Percentiles rank a stretch among this genome's conserved stretches.
phyloP scores from a whole-genome alignment of 2,329 filamentous ascomycete genomes.

The Microcyclospora tardicrescens region DNA sequence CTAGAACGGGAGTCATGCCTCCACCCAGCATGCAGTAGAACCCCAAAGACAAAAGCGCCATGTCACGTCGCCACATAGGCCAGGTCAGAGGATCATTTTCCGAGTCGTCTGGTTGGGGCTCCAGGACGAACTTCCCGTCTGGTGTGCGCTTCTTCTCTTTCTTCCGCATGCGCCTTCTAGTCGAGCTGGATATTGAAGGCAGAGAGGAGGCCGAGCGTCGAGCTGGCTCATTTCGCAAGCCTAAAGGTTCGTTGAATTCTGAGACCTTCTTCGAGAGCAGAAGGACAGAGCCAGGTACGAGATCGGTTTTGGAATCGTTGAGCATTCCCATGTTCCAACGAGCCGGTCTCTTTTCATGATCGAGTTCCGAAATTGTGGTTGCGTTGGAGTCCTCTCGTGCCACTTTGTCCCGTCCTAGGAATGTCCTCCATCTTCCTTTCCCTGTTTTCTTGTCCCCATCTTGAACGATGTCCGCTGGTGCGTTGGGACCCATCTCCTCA shows the following conservation, averaged over 20 bases:
- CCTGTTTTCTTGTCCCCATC: too few species aligned
- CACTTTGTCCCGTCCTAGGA: too few species aligned
- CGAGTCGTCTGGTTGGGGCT: constrained; percentile 85
- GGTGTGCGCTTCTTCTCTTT: constrained; percentile 58
- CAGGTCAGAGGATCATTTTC: constrained; percentile 88
- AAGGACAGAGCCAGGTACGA: constrained; percentile 62
- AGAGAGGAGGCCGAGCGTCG: constrained; percentile 44
- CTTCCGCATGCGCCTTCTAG: constrained; percentile 5
- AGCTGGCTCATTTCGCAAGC: constrained; percentile 49
- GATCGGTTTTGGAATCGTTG: constrained; percentile 66
- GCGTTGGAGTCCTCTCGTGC: constrained; percentile 1
- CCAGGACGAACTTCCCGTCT: constrained; percentile 73
- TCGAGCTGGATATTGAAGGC: constrained; percentile 25
- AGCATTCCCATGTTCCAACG: constrained; percentile 63
- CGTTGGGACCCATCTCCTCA: too few species aligned
- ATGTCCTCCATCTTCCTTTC: too few species aligned
- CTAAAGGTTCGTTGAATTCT: constrained; percentile 49
- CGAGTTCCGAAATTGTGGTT: constrained; percentile 7
- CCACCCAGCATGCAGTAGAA: constrained; percentile 90
- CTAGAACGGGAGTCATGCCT: constrained; percentile 80
- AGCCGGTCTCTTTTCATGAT: constrained; percentile 7
- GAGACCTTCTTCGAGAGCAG: constrained; percentile 41
- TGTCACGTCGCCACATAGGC: constrained; percentile 68
- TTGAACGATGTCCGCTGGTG: too few species aligned
- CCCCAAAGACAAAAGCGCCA: constrained; percentile 67